Evolutionary conservation across 805 yeast species (phyloP).

Genomic region (Nakazawaea populi): DNA sequence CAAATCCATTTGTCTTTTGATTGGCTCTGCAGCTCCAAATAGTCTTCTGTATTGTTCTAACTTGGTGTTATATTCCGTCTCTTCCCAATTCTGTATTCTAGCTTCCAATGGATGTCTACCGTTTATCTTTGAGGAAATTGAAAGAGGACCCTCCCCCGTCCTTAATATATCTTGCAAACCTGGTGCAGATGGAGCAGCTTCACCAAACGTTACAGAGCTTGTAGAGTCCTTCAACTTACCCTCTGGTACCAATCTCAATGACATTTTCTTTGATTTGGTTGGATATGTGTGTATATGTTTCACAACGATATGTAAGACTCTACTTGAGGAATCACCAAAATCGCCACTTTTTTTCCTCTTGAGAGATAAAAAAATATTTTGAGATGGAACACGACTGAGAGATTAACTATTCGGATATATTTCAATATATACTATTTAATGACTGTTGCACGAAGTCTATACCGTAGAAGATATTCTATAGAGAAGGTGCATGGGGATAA

Average conservation of each 20-base stretch:
- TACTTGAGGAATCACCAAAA: neutral
- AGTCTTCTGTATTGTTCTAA: conserved; percentile 75
- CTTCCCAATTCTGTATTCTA: conserved; percentile 75
- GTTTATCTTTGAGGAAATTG: conserved; percentile 56
- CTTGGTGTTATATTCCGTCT: conserved; percentile 60
- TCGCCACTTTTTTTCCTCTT: neutral
- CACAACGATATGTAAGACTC: neutral
- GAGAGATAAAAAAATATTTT: neutral
- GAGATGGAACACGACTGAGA: neutral
- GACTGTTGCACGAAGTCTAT: neutral
- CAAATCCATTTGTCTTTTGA: conserved; percentile 86
- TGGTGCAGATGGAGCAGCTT: conserved; percentile 60
- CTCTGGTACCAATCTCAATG: conserved; percentile 53
- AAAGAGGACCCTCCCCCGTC: conserved; percentile 57
- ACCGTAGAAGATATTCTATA: conserved; percentile 6
- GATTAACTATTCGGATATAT: neutral
- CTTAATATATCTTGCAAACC: conserved; percentile 66
- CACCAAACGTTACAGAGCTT: conserved; percentile 45
- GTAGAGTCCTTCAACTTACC: conserved; percentile 38
- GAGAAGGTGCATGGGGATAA: conserved; percentile 12
- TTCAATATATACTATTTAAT: neutral
- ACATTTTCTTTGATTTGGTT: conserved; percentile 16
- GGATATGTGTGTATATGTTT: neutral
- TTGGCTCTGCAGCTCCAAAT: conserved; percentile 92
- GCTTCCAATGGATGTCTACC: conserved; percentile 83